Percentiles rank a stretch among this genome's conserved stretches.
Evolutionary conservation across 257 asterid species (phyloP).

Genomic region (Eucommia ulmoides): DNA sequence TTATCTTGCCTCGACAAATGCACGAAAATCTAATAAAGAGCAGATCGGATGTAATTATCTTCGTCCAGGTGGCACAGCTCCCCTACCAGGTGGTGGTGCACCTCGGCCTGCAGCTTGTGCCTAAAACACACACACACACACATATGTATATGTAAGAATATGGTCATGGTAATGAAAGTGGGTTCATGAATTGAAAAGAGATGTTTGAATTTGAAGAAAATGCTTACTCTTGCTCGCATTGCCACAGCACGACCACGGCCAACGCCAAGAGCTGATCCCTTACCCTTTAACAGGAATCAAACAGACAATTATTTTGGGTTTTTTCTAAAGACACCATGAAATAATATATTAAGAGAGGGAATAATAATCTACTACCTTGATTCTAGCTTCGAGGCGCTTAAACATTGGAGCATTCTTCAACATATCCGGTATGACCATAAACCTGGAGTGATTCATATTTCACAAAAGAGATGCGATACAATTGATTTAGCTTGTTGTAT

Average conservation of each 20-base stretch:
- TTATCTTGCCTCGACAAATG: too few species aligned
- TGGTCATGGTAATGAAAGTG: background rate
- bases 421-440: constrained; percentile 98
- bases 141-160: background rate
- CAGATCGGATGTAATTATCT: too few species aligned
- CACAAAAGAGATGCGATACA: too few species aligned
- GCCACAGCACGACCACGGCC: constrained; percentile 99
- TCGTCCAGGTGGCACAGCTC: background rate
- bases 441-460: constrained; percentile 51
- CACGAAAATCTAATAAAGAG: too few species aligned
- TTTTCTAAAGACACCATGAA: too few species aligned
- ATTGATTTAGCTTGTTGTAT: too few species aligned
- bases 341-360: too few species aligned
- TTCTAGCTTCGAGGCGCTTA: constrained; percentile 87
- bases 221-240: constrained; percentile 16
- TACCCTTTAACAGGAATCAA: constrained; percentile 67
- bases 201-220: background rate
- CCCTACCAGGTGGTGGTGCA: background rate
- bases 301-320: too few species aligned
- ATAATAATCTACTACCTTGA: constrained; percentile 89
- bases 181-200: background rate
- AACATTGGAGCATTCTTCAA: constrained; percentile 99
- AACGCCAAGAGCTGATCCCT: constrained; percentile 86
- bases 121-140: background rate
- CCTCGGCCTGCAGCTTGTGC: background rate